Evolutionary conservation across 768 basidiomycete species (phyloP), one percentile per base, ranked within the genome.

Genomic region (Naganishia kalamii): DNA sequence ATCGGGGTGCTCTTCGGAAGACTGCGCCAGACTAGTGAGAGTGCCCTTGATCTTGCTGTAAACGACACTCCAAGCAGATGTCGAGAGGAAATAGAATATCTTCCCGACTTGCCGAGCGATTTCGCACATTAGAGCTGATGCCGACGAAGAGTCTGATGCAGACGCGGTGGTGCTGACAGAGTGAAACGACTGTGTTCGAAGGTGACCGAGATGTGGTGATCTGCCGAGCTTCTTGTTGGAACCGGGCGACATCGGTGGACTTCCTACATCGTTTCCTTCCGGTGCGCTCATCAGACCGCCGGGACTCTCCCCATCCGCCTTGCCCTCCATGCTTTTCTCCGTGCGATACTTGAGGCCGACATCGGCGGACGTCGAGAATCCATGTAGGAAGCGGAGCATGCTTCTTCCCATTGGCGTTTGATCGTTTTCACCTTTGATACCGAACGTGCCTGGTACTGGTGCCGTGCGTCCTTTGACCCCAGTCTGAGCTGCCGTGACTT

Each of bases 11-110:
- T 83, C 83, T 43, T 86, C 86, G 72, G 71, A 69, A 21, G 71
- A 71, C 0, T 87, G 19, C 13, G 37, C 86, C 29, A 92, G 82
- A 65, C 81, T 80, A 47, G 85, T 83, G 33, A 92, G 87, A 78
- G 87, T 88, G 48, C 80, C 78, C 48, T 86, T 83, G 62, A 93
- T 82, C 32, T 89, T 83, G 23, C 82, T 77, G 70, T 88, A 85
- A 17, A 94, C 87, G 8, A 88, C 84, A 59, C 79, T 75, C 90
- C 92, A 96, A 75, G 94, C 93, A 13, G 88, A 87, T 0, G 88
- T 87, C 1, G 92, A 92, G 19, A 97, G 82, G 73, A 88, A 87
- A 73, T 88, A 92, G 29, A 94, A 84, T 67, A 93, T 86, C 52
- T 87, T 84, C 12, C 88, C 65, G 0, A 70, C 68, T 46, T 61